Percentiles rank a stretch among this genome's conserved stretches.
Evolutionary conservation across 1,284 basidiomycete genomes (phyloP).

Genomic region (Rhodotorula sp.): DNA sequence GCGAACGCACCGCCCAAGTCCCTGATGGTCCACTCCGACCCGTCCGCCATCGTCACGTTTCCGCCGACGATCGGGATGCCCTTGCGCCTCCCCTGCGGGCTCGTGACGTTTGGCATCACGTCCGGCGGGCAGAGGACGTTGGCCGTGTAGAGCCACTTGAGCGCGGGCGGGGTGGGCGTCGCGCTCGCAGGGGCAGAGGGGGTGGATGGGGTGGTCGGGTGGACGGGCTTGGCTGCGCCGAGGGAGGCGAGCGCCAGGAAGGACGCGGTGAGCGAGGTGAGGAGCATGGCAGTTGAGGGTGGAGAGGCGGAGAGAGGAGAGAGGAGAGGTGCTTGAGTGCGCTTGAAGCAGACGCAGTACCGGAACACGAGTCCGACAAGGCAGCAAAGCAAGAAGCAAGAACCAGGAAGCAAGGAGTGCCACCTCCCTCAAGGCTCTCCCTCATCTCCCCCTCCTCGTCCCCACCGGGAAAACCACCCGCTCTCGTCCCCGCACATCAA

Average conservation of each 20-base stretch:
- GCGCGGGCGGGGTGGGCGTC: slow-evolving; percentile 12
- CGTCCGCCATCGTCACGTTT: neutral
- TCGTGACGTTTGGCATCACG: slow-evolving; percentile 1
- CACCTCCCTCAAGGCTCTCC: neutral
- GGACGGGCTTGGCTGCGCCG: neutral
- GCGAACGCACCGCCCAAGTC: slow-evolving; percentile 17
- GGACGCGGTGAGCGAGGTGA: neutral
- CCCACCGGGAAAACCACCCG: neutral
- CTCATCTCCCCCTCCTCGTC: neutral
- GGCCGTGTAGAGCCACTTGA: slow-evolving; percentile 30
- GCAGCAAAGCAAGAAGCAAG: neutral
- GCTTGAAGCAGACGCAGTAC: too few species aligned
- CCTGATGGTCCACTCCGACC: slow-evolving; percentile 7
- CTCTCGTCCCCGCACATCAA: neutral
- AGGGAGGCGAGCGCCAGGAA: neutral
- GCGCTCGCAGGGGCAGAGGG: neutral
- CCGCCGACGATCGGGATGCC: slow-evolving; percentile 24
- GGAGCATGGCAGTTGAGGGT: neutral
- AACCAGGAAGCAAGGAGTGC: too few species aligned
- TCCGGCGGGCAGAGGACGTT: slow-evolving; percentile 5
- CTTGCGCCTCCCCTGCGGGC: slow-evolving; percentile 11
- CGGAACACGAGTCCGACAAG: too few species aligned
- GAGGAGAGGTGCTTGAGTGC: too few species aligned
- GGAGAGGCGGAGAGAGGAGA: neutral
- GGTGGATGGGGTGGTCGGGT: neutral